Percentiles rank a stretch among this genome's conserved stretches.
Evolutionary conservation across 2,329 filamentous ascomycete species (phyloP).

Genomic region (Diaporthe citriasiana): DNA sequence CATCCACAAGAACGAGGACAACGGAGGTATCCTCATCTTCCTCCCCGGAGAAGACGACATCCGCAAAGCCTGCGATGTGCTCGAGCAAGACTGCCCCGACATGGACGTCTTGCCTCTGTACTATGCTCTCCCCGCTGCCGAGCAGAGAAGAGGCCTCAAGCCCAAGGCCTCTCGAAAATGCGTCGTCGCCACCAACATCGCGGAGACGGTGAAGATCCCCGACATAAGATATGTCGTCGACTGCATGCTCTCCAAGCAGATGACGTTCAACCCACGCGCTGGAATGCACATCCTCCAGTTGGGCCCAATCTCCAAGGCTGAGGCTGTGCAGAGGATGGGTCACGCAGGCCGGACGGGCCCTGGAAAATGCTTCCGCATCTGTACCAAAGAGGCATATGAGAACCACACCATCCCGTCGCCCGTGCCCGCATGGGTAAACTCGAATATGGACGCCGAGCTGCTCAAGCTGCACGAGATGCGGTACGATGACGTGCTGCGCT

Average conservation of each 20-base stretch:
- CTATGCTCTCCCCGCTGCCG: not conserved
- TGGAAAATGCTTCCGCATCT: not conserved
- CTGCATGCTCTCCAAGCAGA: not conserved
- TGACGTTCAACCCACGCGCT: not conserved
- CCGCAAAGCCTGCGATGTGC: not conserved
- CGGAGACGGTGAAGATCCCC: not conserved
- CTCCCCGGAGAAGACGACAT: not conserved
- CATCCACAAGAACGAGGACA: not conserved
- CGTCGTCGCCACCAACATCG: not conserved
- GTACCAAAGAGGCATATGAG: not conserved
- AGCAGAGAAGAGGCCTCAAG: not conserved
- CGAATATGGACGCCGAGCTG: not conserved
- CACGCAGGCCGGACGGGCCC: not conserved
- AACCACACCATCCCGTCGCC: not conserved
- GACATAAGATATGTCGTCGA: not conserved
- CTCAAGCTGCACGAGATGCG: not conserved
- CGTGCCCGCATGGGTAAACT: not conserved
- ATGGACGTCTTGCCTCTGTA: not conserved
- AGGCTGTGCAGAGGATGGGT: slow-evolving; percentile 1
- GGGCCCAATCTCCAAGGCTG: not conserved
- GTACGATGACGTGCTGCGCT: not conserved
- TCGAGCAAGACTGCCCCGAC: not conserved
- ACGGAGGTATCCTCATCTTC: not conserved
- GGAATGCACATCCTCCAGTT: not conserved
- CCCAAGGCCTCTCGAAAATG: not conserved